Evolutionary conservation across 306 rosid species (phyloP), one percentile per base, ranked within the genome.

Genomic region (Urtica urens): DNA sequence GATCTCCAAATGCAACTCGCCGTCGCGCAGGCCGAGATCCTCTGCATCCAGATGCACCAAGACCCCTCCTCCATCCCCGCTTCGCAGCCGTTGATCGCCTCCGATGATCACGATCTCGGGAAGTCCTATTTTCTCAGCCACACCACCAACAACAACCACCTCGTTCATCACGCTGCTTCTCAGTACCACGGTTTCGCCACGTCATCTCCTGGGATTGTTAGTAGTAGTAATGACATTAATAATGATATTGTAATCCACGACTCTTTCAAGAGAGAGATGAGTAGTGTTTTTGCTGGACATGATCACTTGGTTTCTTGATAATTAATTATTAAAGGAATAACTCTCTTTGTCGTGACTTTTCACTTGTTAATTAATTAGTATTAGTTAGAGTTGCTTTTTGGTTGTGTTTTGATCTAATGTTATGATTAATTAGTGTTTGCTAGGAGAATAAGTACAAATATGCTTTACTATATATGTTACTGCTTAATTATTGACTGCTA

Each of bases 1-100:
- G 83, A 90, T 58, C 84, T 90, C 14, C 92, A 90, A 54, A 90
- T 81, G 97, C 94, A 90, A 49, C 84, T 90, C 10, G 92, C 97
- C 2, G 74, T 85, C 44, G 97, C 92, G 41, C 87, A 90, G 35
- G 87, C 97, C 13, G 95, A 90, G 74, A 81, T 90, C 18, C 82
- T 85, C 25, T 81, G 94, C 70, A 66, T 71, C 49, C 94, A 85
- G 46, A 81, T 85, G 97, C 81, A 79, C 55, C 72, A 79, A 14
- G 87, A 79, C 10, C 39, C 1, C 12, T 51, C 70, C 57, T 65
- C 51, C n/a, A 15, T 57, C 14, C 22, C 27, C 14, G 39, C 54
- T 17, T 46, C 16, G 23, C 57, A 7, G 53, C 55, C 20, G 10
- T 13, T 6, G 12, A 52, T 34, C 38, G 59, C 49, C 29, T 39